Percentiles rank a stretch among this genome's conserved stretches.
Evolutionary conservation across 805 yeast genomes (phyloP).

Genomic region (Sungouiozyma intestinalis): DNA sequence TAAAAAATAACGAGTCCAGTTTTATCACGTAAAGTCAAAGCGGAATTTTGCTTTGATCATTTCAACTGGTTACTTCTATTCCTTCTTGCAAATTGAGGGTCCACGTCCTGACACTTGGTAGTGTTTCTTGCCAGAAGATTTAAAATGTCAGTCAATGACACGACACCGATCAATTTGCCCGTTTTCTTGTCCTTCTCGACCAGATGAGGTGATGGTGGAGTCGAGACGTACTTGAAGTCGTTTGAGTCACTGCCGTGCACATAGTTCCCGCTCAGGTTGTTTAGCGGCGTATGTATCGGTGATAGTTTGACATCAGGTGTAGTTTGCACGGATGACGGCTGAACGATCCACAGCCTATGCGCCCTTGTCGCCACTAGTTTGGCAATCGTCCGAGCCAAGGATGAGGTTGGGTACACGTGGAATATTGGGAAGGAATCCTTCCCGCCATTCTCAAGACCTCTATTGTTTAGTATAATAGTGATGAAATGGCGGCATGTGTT

Average conservation of each 20-base stretch:
- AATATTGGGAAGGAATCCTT: constrained; percentile 94
- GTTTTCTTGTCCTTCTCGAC: constrained; percentile 41
- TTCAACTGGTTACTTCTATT: constrained; percentile 52
- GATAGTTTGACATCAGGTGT: constrained; percentile 1
- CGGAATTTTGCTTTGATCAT: not conserved
- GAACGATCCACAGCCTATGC: constrained; percentile 79
- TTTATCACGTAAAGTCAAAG: too few species aligned
- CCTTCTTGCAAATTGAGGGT: constrained; percentile 79
- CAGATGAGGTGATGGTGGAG: constrained; percentile 15
- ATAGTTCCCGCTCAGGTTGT: not conserved
- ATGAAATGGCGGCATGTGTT: constrained; percentile 80
- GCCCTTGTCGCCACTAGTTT: constrained; percentile 93
- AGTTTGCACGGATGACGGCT: constrained; percentile 21
- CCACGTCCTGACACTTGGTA: constrained; percentile 58
- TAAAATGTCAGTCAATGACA: constrained; percentile 80
- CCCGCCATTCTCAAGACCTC: constrained; percentile 77
- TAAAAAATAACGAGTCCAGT: too few species aligned
- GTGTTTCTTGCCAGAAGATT: constrained; percentile 60
- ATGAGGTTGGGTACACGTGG: constrained; percentile 71
- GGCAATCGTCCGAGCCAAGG: constrained; percentile 81
- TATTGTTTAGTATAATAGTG: constrained; percentile 70
- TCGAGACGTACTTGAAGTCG: constrained; percentile 6
- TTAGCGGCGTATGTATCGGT: not conserved
- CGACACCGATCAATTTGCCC: constrained; percentile 81
- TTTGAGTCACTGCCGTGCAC: not conserved